Evolutionary conservation across 2,329 filamentous ascomycete species (phyloP).

Genomic region (Polytolypa hystricis): DNA sequence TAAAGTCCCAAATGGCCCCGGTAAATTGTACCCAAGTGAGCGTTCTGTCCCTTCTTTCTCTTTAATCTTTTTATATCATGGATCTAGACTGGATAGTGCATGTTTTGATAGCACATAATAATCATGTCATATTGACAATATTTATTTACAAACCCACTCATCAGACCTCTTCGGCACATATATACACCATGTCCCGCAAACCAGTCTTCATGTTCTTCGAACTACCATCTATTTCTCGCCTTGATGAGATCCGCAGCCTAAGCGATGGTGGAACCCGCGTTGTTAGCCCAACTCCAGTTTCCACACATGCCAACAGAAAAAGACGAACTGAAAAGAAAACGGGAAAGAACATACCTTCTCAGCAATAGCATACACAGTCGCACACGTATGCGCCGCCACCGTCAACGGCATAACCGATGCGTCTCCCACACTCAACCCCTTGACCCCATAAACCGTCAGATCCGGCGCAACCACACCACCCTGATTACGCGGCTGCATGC

Average conservation of each 20-base stretch:
- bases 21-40: no score
- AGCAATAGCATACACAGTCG: constrained; percentile 23
- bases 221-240: neutral
- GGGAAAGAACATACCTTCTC: constrained; percentile 16
- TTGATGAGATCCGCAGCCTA: constrained; percentile 1
- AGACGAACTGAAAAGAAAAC: neutral
- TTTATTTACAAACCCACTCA: no score
- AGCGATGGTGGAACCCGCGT: neutral
- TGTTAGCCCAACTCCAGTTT: neutral
- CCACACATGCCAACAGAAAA: neutral
- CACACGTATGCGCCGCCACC: constrained; percentile 22
- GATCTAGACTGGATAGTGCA: no score
- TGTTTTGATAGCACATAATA: no score
- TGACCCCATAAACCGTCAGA: constrained; percentile 12
- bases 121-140: no score
- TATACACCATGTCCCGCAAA: no score
- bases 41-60: no score
- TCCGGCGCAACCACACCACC: constrained; percentile 17
- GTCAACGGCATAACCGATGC: constrained; percentile 22
- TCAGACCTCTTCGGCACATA: no score
- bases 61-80: no score
- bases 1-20: no score
- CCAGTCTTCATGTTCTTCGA: no score
- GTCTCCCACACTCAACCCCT: constrained; percentile 22
- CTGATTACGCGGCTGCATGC: constrained; percentile 19